Conservation (phyloP, 345 rosid genomes). For the Citrus australasica region DNA sequence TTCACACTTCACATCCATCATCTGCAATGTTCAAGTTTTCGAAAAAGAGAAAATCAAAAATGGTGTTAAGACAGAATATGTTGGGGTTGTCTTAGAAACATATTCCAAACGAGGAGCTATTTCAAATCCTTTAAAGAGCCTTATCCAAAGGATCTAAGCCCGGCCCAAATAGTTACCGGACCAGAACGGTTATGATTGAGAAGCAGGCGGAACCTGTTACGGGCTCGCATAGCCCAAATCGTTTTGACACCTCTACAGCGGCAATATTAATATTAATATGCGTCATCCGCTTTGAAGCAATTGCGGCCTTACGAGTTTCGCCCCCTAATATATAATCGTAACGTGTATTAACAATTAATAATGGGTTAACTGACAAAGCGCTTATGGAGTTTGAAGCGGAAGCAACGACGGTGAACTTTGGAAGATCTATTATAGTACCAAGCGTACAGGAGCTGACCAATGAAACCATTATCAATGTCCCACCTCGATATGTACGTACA, state of each 20-base stretch:
- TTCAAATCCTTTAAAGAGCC: neutral
- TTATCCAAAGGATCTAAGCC: neutral
- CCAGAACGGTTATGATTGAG: too few relatives aligned
- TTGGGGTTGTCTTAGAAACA: too few relatives aligned
- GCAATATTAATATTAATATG: too few relatives aligned
- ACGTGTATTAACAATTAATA: too few relatives aligned
- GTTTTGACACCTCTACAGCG: neutral
- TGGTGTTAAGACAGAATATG: too few relatives aligned
- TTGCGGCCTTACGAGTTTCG: too few relatives aligned
- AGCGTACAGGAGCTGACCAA: constrained; percentile 45
- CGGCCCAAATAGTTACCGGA: neutral
- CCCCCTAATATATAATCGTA: too few relatives aligned
- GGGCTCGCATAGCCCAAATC: neutral
- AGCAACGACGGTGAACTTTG: constrained; percentile 27
- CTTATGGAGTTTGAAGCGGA: neutral
- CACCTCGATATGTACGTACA: constrained; percentile 31
- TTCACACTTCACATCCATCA: neutral
- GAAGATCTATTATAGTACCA: constrained; percentile 43
- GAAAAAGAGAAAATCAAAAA: too few relatives aligned
- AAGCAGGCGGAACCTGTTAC: neutral
- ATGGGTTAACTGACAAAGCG: neutral
- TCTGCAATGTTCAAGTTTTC: neutral
- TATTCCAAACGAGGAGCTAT: neutral
- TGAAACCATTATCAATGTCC: constrained; percentile 30
- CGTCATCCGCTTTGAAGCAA: neutral